These are phyloP conservation scores for Suillus subalutaceus DNA, from an alignment of 768 basidiomycete genomes.

Conservation along the genomic window DNA sequence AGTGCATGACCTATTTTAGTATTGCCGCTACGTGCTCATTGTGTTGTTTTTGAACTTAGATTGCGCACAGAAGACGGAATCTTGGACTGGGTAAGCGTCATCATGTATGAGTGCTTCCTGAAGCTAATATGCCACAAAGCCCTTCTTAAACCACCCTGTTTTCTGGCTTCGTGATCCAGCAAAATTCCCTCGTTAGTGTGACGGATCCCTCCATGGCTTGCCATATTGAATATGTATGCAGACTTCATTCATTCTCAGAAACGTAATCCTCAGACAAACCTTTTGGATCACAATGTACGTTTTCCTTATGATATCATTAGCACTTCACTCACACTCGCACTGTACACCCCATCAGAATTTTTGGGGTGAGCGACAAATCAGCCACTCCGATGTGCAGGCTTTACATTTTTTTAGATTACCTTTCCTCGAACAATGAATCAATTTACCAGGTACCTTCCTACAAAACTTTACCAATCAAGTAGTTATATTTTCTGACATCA, in stretches of 20 bases:
- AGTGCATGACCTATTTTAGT: constrained; percentile 37
- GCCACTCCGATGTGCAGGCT: not conserved
- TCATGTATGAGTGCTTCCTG: constrained; percentile 2
- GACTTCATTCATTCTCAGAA: constrained; percentile 42
- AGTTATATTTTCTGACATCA: not conserved
- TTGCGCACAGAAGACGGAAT: constrained; percentile 42
- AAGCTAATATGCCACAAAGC: constrained; percentile 17
- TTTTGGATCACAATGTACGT: constrained; percentile 39
- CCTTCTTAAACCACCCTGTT: constrained; percentile 46
- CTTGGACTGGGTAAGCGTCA: constrained; percentile 38
- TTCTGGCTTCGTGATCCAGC: constrained; percentile 50
- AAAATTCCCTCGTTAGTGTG: constrained; percentile 48
- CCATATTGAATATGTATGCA: constrained; percentile 23
- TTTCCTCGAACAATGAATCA: constrained; percentile 50
- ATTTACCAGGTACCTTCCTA: constrained; percentile 35
- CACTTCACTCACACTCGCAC: not conserved
- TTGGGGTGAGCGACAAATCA: constrained; percentile 19
- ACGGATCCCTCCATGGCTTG: not conserved
- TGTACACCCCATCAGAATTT: constrained; percentile 17
- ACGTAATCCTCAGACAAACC: constrained; percentile 53
- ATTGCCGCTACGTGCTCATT: not conserved
- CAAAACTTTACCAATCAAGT: not conserved
- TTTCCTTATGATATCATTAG: not conserved
- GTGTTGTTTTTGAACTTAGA: constrained; percentile 18
- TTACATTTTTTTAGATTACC: constrained; percentile 41